These are phyloP conservation scores for Solanum arcanum DNA, from an alignment of 257 asterid genomes.

Conservation along the genomic window DNA sequence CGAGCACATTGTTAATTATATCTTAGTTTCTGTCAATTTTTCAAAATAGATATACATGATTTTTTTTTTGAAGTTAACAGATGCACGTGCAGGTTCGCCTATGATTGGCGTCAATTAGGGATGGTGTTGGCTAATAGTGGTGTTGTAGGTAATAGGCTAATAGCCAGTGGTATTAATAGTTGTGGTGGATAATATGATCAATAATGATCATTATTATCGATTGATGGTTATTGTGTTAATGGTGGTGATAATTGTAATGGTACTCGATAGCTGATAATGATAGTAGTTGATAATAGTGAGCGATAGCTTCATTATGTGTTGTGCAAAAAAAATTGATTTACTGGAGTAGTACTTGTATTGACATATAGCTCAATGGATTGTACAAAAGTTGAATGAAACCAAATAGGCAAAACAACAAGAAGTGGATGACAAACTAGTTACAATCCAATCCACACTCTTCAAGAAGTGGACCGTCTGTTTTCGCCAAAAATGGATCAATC, in stretches of 20 bases:
- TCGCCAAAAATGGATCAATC: conserved; percentile 17
- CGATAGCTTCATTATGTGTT: neutral
- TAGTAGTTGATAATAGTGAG: neutral
- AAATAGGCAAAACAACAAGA: neutral
- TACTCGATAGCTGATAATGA: neutral
- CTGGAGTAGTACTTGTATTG: neutral
- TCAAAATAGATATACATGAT: no score
- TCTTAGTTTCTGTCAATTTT: no score
- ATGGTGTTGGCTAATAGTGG: no score
- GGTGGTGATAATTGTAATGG: neutral
- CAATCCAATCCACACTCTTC: conserved; percentile 28
- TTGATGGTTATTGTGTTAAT: neutral
- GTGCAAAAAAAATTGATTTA: neutral
- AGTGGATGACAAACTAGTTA: neutral
- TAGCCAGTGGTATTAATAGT: neutral
- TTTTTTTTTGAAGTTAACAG: no score
- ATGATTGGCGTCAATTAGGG: no score
- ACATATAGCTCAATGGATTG: neutral
- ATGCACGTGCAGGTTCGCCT: no score
- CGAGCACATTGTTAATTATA: no score
- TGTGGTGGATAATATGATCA: no score
- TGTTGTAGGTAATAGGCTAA: neutral
- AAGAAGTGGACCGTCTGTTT: conserved; percentile 6
- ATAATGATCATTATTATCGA: neutral
- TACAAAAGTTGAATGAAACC: neutral